These are phyloP conservation scores for Pelargonium myrrhifolium DNA, from an alignment of 441 rosid genomes.

Conservation along the genomic window DNA sequence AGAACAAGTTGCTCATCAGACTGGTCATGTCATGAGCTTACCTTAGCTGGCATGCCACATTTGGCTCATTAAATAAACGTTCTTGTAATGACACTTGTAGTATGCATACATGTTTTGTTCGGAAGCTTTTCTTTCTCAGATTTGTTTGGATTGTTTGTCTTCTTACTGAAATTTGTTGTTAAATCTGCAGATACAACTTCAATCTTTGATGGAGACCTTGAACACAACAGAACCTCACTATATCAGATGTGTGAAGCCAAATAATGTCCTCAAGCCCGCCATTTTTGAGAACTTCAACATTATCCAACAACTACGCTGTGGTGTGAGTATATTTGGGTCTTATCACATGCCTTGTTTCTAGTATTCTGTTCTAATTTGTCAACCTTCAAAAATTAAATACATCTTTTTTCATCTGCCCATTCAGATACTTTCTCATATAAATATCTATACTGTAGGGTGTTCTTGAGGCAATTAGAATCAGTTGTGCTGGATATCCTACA, in stretches of 20 bases:
- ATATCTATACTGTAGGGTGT: conserved; percentile 60
- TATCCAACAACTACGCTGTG: conserved; percentile 84
- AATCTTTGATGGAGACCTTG: conserved; percentile 12
- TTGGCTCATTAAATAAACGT: neutral
- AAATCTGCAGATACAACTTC: conserved; percentile 47
- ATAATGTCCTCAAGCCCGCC: conserved; percentile 54
- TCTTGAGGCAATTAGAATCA: conserved; percentile 72
- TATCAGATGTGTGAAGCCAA: conserved; percentile 96
- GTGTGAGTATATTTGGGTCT: conserved; percentile 50
- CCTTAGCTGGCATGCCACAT: conserved; percentile 9
- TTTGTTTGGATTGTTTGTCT: neutral
- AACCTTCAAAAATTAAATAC: conserved; percentile 3
- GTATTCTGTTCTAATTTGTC: conserved; percentile 10
- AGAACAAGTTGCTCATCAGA: neutral
- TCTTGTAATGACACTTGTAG: neutral
- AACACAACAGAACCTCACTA: conserved; percentile 55
- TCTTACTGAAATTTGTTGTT: conserved; percentile 9
- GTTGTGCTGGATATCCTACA: conserved; percentile 82
- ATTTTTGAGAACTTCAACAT: conserved; percentile 58
- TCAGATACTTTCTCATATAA: conserved; percentile 14
- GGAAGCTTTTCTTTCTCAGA: neutral
- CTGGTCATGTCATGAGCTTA: conserved; percentile 2
- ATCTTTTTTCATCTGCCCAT: conserved; percentile 13
- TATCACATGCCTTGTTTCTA: conserved; percentile 14
- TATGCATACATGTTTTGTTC: neutral